Evolutionary conservation across 805 yeast genomes (phyloP), one percentile per base, ranked within the genome.

Genomic region (Kuraishia capsulata): DNA sequence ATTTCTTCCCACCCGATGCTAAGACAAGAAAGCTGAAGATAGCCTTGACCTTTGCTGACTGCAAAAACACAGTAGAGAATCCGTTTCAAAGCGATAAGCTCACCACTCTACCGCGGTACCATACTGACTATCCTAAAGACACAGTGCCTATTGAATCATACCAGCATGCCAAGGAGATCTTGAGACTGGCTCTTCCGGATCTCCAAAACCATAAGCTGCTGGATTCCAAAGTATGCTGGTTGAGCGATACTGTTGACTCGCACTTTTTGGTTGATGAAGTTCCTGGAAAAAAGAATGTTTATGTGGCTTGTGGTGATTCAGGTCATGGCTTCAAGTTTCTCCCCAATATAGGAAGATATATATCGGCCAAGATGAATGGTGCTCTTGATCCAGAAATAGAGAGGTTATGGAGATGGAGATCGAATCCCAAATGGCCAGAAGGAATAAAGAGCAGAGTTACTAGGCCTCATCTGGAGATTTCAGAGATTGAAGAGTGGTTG

Each of bases 1-100:
- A 67, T 40, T 66, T 64, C 48, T 69, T 69, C 52, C 71, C 73
- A 4, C 74, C 75, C 10, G 73, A 68, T 44, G 45, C 51, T 5
- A 54, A 54, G 1, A 54, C 61, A 1, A 57, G 50, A 23, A 40
- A 44, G n/a, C 34, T 62, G 47, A 69, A 69, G 43, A 48, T 69
- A 24, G 68, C 65, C 1, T 44, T 61, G 25, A 48, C 56, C 10
- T 49, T 46, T n/a, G 44, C 48, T 10, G 58, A 53, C 36, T 14
- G 26, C 8, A 26, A 28, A 13, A 38, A 51, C 33, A 47, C 53
- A 1, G 50, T 44, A 26, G 34, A 42, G 5, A 60, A 61, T 41
- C 54, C 61, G 5, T 43, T 46, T 28, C 51, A 61, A 40, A 42
- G 43, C 9, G 38, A 48, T 3, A 23, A 38, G 2, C 41, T 37